Evolutionary conservation across 2,329 filamentous ascomycete genomes (phyloP), one percentile per base, ranked within the genome.

Genomic region (Setomelanomma holmii): DNA sequence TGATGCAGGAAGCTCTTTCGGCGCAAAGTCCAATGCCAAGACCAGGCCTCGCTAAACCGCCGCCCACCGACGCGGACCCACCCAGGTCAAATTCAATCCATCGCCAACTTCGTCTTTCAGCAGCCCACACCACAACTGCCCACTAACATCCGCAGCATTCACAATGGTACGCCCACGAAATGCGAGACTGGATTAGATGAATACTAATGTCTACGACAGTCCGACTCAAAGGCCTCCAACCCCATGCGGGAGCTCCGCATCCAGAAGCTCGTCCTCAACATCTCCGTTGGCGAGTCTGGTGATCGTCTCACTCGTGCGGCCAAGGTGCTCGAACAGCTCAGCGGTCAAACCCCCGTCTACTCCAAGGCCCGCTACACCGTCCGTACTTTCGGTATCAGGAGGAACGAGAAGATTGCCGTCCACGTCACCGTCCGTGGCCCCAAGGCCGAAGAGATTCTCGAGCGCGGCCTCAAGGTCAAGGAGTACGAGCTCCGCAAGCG

Each of bases 401-500:
- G 95, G 92, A 99, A 99, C 90, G 95, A 99, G 82, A 74, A 74
- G 90, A 99, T 99, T 78, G 85, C 95, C 69, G 95, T 99, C 72
- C 95, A 99, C 86, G 95, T 99, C 78, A 99, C 95, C 78, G 93
- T 99, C 84, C 95, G 95, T 80, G 95, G 95, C 78, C 93, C 95
- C 82, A 97, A 91, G 89, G 95, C 95, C 63, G 95, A 99, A 88
- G 95, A 99, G 84, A 99, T 99, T 77, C 89, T 99, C 78, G 95
- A 99, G 91, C 93, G 95, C 87, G 95, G 95, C 80, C 90, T 99
- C 80, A 99, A 99, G 89, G 95, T 99, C 88, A 99, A 99, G 92
- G 95, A 99, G 85, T 99, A 99, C 86, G 95, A 99, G 83, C 86
- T 99, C 75, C 90, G 91, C 84, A 96, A 95, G 88, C 89, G 90